A percentile compares a stretch with the other conserved stretches of the same genome.
Evolutionary conservation across 139 green algal genomes (phyloP).

Genomic region (Pleodorina starrii): DNA sequence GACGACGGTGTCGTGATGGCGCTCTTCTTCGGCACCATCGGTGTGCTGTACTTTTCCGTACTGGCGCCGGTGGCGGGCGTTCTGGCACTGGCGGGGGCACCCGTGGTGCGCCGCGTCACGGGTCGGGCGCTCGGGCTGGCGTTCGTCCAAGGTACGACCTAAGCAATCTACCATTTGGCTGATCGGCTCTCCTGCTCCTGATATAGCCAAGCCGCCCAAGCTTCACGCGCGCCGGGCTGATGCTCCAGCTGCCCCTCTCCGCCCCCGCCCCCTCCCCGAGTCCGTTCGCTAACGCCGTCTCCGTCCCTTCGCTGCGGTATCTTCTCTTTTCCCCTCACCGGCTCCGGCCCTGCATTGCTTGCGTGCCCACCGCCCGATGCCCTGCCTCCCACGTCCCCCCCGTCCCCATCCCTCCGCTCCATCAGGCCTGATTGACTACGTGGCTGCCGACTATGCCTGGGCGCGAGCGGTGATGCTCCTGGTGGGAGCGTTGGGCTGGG

Average conservation of each 20-base stretch:
- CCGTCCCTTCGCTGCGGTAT: too few relatives aligned
- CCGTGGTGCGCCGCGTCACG: slow-evolving; percentile 51
- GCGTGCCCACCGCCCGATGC: neutral
- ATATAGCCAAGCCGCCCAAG: too few relatives aligned
- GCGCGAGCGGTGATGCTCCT: slow-evolving; percentile 93
- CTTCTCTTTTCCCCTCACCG: too few relatives aligned
- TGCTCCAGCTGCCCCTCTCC: too few relatives aligned
- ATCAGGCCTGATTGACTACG: slow-evolving; percentile 95
- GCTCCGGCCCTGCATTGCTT: too few relatives aligned
- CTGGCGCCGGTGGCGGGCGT: slow-evolving; percentile 51
- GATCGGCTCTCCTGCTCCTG: too few relatives aligned
- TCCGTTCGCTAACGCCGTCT: too few relatives aligned
- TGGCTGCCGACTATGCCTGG: slow-evolving; percentile 97
- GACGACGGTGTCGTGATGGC: slow-evolving; percentile 59
- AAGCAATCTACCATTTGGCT: too few relatives aligned
- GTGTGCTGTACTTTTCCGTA: slow-evolving; percentile 74
- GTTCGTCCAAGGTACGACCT: slow-evolving; percentile 60
- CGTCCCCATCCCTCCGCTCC: neutral
- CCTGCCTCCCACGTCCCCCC: neutral
- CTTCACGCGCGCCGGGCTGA: too few relatives aligned
- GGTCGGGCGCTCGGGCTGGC: slow-evolving; percentile 60
- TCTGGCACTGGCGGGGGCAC: slow-evolving; percentile 43
- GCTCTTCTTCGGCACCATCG: slow-evolving; percentile 90
- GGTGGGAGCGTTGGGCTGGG: slow-evolving; percentile 18
- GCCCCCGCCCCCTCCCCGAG: too few relatives aligned